A percentile compares a stretch with the other conserved stretches of the same genome.
These are phyloP conservation scores for Calonectria pauciramosa DNA, from an alignment of 2,329 filamentous ascomycete species.

Conservation along the genomic window DNA sequence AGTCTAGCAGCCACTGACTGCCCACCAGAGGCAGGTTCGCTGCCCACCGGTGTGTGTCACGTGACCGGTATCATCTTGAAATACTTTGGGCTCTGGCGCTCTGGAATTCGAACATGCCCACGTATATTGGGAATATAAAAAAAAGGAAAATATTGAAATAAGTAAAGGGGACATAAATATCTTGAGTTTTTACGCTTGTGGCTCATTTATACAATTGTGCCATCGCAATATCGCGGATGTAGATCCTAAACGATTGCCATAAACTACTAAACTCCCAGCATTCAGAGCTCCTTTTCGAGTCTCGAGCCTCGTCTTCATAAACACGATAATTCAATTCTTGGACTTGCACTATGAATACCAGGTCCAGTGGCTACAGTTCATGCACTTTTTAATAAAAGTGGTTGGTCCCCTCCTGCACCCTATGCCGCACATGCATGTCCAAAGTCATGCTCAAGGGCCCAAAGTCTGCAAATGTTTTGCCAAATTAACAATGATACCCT, in stretches of 20 bases:
- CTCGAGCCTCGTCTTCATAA: not conserved
- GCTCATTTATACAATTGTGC: not conserved
- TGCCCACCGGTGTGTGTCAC: conserved; percentile 4
- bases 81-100: not conserved
- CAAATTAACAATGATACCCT: conserved; percentile 34
- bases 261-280: not conserved
- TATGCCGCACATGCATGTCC: conserved; percentile 37
- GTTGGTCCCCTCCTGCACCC: not conserved
- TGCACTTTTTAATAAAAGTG: not conserved
- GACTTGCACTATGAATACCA: conserved; percentile 1
- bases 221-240: not conserved
- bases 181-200: not conserved
- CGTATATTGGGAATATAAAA: not conserved
- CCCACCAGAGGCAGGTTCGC: not conserved
- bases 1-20: not conserved
- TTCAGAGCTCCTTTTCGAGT: not conserved
- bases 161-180: not conserved
- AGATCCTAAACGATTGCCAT: no score
- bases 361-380: conserved; percentile 5
- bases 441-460: conserved; percentile 28
- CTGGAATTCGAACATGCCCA: not conserved
- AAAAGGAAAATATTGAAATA: not conserved
- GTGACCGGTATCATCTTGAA: conserved; percentile 5
- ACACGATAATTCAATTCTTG: conserved; percentile 7
- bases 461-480: conserved; percentile 29